Conservation (phyloP, 176 grass and related monocot species). For the Oryza coarctata region DNA sequence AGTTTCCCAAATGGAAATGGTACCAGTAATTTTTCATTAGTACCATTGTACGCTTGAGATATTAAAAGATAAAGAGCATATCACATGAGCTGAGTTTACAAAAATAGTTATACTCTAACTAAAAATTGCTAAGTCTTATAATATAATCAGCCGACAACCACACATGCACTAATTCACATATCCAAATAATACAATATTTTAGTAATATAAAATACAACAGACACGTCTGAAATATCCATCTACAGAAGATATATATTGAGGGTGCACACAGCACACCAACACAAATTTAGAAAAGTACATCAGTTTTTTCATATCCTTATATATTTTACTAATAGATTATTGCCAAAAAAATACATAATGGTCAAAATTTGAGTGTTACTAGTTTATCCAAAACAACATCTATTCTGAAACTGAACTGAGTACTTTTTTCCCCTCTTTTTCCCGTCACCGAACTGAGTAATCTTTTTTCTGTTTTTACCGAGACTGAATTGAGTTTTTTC, state of each 20-base stretch:
- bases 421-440: not conserved
- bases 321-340: not conserved
- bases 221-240: not conserved
- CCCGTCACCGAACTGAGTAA: not conserved
- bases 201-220: not conserved
- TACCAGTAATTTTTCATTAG: not conserved
- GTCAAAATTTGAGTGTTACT: not conserved
- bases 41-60: not conserved
- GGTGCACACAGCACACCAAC: not conserved
- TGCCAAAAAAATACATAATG: not conserved
- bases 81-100: not conserved
- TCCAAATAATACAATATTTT: not conserved
- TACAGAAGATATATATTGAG: not conserved
- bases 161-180: not conserved
- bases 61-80: not conserved
- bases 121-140: not conserved
- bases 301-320: not conserved
- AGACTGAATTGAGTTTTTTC: too few relatives aligned
- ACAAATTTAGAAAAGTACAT: not conserved
- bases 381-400: not conserved
- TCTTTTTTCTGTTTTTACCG: not conserved
- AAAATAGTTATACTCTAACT: not conserved
- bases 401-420: not conserved
- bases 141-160: not conserved
- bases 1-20: not conserved